Evolutionary conservation across 2,329 filamentous ascomycete species (phyloP), one percentile per base, ranked within the genome.

Genomic region (Mycosphaerella sp.): DNA sequence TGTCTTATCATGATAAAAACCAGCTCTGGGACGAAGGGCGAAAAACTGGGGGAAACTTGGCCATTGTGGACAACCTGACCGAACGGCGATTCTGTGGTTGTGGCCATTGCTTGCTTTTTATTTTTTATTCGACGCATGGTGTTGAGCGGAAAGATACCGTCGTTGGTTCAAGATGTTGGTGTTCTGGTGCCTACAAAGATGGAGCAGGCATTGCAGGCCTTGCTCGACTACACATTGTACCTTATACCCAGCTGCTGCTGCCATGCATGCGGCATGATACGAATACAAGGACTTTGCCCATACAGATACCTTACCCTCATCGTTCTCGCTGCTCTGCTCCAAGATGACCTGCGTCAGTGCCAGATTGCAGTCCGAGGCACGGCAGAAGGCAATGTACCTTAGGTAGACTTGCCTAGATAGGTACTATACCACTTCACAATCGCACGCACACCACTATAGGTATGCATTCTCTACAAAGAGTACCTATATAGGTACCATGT

Each of bases 1-100:
- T 31, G 17, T 36, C 45, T 38, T 38, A 47, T 47, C 45, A 47
- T 47, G 45, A 47, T 47, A 29, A 47, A 47, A 47, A 47, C 14
- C 31, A 38, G 34, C 31, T 47, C 45, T 47, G 14, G 31, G 31
- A 34, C 3, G 29, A 47, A 23, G 34, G 32, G 45, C 45, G 45
- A 47, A 47, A 47, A 47, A 21, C 3, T 2, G 17, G 26, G 45
- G 45, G 45, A n/a, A 34, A 38, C 45, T 17, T 29, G 45, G 29
- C 45, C 26, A 44, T 17, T 39, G 17, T 11, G 32, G 32, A 23
- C 45, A 47, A 39, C 31, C 11, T 17, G 7, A 44, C 11, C 31
- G 23, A 26, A 47, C 45, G 45, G 45, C 45, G 45, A 14, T 47
- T 39, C 45, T 38, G 31, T 36, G 34, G 34, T 47, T 47, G 31